Percentiles rank a stretch among this genome's conserved stretches.
Evolutionary conservation across 495 filamentous ascomycete species (phyloP).

Genomic region (Podospora australis): DNA sequence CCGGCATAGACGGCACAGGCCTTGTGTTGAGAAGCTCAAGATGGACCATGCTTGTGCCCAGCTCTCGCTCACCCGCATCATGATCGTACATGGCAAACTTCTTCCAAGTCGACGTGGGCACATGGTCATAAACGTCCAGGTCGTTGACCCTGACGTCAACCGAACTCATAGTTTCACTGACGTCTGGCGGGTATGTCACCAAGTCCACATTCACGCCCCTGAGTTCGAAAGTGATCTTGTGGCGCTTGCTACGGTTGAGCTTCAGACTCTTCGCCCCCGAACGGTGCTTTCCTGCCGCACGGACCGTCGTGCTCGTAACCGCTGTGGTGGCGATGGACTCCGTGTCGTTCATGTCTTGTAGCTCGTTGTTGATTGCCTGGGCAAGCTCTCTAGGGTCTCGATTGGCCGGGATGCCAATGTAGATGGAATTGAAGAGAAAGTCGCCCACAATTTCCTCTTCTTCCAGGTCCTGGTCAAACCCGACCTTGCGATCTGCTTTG

Average conservation of each 20-base stretch:
- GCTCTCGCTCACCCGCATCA: slow-evolving; percentile 78
- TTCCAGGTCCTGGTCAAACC: slow-evolving; percentile 52
- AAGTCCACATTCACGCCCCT: slow-evolving; percentile 79
- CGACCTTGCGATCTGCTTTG: slow-evolving; percentile 35
- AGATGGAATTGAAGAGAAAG: slow-evolving; percentile 97
- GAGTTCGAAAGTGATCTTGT: slow-evolving; percentile 94
- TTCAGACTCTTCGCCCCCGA: slow-evolving; percentile 55
- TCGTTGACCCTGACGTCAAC: slow-evolving; percentile 76
- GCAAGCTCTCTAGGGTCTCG: slow-evolving; percentile 74
- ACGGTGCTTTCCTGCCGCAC: slow-evolving; percentile 38
- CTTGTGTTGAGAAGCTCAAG: slow-evolving; percentile 81
- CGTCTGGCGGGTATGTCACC: slow-evolving; percentile 70
- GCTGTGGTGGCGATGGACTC: slow-evolving; percentile 75
- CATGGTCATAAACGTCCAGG: slow-evolving; percentile 87
- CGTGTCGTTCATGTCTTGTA: slow-evolving; percentile 84
- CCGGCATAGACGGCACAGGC: slow-evolving; percentile 74
- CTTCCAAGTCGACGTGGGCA: slow-evolving; percentile 95
- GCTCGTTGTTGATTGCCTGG: slow-evolving; percentile 75
- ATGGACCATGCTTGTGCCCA: slow-evolving; percentile 80
- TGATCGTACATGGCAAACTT: slow-evolving; percentile 94
- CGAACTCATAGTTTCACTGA: slow-evolving; percentile 77
- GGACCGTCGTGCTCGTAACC: slow-evolving; percentile 53
- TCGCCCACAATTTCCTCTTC: slow-evolving; percentile 84
- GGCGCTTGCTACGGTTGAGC: slow-evolving; percentile 76
- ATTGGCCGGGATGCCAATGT: slow-evolving; percentile 86